These are phyloP conservation scores for Metschnikowia lunata DNA, from an alignment of 805 yeast genomes.

Conservation along the genomic window DNA sequence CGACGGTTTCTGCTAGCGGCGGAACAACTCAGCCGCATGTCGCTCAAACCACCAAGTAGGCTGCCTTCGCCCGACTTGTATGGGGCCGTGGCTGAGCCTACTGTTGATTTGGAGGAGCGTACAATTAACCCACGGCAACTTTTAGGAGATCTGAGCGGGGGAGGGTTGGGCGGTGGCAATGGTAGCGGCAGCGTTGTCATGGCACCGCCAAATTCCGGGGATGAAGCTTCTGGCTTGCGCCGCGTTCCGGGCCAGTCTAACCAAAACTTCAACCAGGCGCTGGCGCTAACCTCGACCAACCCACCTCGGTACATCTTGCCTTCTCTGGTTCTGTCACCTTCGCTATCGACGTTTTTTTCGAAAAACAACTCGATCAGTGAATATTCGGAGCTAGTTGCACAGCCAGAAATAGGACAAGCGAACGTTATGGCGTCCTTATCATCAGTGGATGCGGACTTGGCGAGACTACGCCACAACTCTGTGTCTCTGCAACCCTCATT, in stretches of 20 bases:
- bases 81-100: background rate
- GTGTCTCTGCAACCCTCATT: background rate
- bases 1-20: slow-evolving; percentile 15
- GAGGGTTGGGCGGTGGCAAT: background rate
- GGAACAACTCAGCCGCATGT: slow-evolving; percentile 25
- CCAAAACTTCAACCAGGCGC: background rate
- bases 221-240: background rate
- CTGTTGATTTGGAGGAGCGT: slow-evolving; percentile 15
- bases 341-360: slow-evolving; percentile 14
- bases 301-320: slow-evolving; percentile 14
- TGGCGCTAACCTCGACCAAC: background rate
- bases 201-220: background rate
- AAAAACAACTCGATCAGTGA: slow-evolving; percentile 1
- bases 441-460: background rate
- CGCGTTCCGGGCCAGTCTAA: too few relatives aligned
- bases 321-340: slow-evolving; percentile 13
- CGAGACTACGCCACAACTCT: background rate
- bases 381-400: slow-evolving; percentile 1
- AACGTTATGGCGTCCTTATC: background rate
- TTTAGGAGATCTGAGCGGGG: slow-evolving; percentile 4
- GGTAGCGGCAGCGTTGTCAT: background rate
- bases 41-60: slow-evolving; percentile 14
- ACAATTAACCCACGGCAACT: slow-evolving; percentile 34
- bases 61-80: slow-evolving; percentile 15
- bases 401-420: background rate